These are phyloP conservation scores for Neurospora intermedia DNA, from an alignment of 495 filamentous ascomycete species.

Conservation along the genomic window DNA sequence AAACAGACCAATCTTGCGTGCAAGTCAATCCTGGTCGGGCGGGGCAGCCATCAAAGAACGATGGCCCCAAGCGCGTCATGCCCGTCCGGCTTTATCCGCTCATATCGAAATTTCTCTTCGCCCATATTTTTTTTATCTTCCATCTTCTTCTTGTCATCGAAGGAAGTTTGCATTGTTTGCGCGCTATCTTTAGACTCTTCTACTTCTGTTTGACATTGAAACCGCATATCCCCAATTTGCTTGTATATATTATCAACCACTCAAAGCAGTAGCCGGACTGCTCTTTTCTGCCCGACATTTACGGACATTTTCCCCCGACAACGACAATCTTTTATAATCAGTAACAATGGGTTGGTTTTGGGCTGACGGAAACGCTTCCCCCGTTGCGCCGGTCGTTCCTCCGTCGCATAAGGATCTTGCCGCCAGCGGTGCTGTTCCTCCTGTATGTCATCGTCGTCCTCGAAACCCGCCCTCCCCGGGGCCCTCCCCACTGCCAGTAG, in stretches of 20 bases:
- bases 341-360: slow-evolving; percentile 92
- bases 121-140: neutral
- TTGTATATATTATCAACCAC: neutral
- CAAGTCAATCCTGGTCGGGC: neutral
- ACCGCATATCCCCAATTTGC: neutral
- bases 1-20: neutral
- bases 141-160: neutral
- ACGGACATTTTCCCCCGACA: neutral
- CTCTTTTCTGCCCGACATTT: neutral
- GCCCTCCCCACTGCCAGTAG: neutral
- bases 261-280: neutral
- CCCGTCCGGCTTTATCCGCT: neutral
- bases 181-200: neutral
- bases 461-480: neutral
- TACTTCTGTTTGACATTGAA: neutral
- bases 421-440: slow-evolving; percentile 41
- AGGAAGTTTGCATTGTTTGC: neutral
- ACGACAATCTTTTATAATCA: neutral
- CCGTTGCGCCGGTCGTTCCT: slow-evolving; percentile 20
- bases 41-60: neutral
- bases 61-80: neutral
- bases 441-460: slow-evolving; percentile 47
- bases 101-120: neutral
- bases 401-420: slow-evolving; percentile 15
- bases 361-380: slow-evolving; percentile 56